Evolutionary conservation across 192 early-diverging fungal species (phyloP).

Genomic region (Coemansia furcata): DNA sequence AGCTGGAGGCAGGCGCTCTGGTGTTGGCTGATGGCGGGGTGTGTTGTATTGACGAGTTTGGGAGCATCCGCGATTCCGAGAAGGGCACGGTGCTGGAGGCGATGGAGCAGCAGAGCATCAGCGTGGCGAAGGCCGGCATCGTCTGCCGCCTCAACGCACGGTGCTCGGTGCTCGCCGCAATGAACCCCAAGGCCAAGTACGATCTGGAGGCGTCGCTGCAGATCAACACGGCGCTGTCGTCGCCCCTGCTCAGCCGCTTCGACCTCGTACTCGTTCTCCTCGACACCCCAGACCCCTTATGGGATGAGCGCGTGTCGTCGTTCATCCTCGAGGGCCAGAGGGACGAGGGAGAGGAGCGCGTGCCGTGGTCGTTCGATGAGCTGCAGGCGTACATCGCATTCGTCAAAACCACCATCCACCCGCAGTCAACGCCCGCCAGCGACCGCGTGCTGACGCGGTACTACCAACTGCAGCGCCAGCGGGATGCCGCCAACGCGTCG

Average conservation of each 20-base stretch:
- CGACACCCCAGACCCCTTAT: slow-evolving; percentile 61
- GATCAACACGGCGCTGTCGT: slow-evolving; percentile 66
- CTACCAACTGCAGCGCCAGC: slow-evolving; percentile 68
- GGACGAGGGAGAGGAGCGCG: slow-evolving; percentile 5
- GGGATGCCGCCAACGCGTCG: slow-evolving; percentile 64
- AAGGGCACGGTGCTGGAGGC: slow-evolving; percentile 76
- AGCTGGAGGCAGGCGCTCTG: slow-evolving; percentile 76
- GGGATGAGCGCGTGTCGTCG: slow-evolving; percentile 63
- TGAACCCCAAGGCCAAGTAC: slow-evolving; percentile 75
- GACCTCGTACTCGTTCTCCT: slow-evolving; percentile 71
- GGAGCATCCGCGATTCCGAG: slow-evolving; percentile 68
- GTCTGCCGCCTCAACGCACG: slow-evolving; percentile 78
- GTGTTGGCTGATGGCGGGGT: slow-evolving; percentile 76
- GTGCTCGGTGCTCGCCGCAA: slow-evolving; percentile 78
- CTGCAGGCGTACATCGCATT: slow-evolving; percentile 68
- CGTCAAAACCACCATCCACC: slow-evolving; percentile 57
- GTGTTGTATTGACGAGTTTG: slow-evolving; percentile 86
- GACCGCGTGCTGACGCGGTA: slow-evolving; percentile 65
- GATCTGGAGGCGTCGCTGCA: slow-evolving; percentile 59
- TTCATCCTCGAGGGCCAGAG: slow-evolving; percentile 43
- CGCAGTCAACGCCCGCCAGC: slow-evolving; percentile 58
- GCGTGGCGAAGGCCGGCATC: slow-evolving; percentile 74
- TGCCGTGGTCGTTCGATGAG: slow-evolving; percentile 58
- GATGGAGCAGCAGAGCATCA: slow-evolving; percentile 85
- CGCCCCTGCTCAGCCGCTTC: slow-evolving; percentile 70